These are phyloP conservation scores for Barnettozyma sp. DNA, from an alignment of 805 yeast genomes.

Conservation along the genomic window DNA sequence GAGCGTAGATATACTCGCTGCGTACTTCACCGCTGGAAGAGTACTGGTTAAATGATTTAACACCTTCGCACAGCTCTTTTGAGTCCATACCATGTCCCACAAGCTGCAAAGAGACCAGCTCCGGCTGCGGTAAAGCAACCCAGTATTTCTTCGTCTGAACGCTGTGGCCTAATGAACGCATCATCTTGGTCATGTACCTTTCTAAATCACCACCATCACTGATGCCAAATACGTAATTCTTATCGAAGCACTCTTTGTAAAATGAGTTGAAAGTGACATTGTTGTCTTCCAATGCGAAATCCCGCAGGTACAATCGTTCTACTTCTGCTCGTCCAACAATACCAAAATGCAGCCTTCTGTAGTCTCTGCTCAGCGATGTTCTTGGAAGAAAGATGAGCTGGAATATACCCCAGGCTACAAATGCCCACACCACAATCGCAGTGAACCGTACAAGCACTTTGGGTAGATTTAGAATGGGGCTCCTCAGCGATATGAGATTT, in stretches of 20 bases:
- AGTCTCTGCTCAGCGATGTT: constrained; percentile 76
- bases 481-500: constrained; percentile 14
- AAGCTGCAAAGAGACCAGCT: constrained; percentile 36
- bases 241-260: constrained; percentile 18
- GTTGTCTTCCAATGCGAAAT: constrained; percentile 30
- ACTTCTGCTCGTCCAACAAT: constrained; percentile 62
- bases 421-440: constrained; percentile 21
- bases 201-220: constrained; percentile 39
- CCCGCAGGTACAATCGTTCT: constrained; percentile 49
- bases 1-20: constrained; percentile 49
- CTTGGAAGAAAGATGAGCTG: constrained; percentile 74
- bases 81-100: constrained; percentile 41
- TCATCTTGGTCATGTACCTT: constrained; percentile 44
- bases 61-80: constrained; percentile 39
- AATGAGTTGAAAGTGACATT: constrained; percentile 6
- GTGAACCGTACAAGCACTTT: constrained; percentile 16
- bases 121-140: constrained; percentile 47
- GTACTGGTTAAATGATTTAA: constrained; percentile 54
- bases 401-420: constrained; percentile 30
- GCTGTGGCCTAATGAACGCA: constrained; percentile 44
- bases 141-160: constrained; percentile 50
- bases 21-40: constrained; percentile 58
- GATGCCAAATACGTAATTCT: constrained; percentile 20
- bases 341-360: constrained; percentile 64
- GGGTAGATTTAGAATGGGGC: constrained; percentile 17